Percentiles rank a stretch among this genome's conserved stretches.
Evolutionary conservation across 345 rosid species (phyloP).

Genomic region (Syzygium aromaticum): DNA sequence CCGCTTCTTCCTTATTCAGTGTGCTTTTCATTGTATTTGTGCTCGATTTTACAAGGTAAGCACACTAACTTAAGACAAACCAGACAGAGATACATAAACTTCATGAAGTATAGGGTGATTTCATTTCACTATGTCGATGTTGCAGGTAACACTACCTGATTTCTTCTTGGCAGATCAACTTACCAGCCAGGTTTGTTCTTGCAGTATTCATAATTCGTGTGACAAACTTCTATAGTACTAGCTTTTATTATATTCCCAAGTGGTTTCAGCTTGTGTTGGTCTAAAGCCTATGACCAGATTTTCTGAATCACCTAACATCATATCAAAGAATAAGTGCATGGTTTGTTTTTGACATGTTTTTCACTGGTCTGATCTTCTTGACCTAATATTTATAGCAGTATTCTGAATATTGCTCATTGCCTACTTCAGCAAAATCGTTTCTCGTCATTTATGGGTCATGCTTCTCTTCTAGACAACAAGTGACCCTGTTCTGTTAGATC

Average conservation of each 20-base stretch:
- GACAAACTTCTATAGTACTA: background rate
- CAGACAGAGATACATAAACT: background rate
- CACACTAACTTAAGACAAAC: background rate
- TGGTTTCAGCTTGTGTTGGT: background rate
- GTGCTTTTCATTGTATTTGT: slow-evolving; percentile 19
- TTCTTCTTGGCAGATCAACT: slow-evolving; percentile 56
- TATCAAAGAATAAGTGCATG: background rate
- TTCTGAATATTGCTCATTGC: background rate
- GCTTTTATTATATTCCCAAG: background rate
- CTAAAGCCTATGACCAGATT: background rate
- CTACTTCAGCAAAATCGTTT: background rate
- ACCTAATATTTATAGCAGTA: background rate
- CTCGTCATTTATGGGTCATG: background rate
- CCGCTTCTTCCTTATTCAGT: slow-evolving; percentile 19
- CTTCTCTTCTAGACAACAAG: background rate
- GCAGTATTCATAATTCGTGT: background rate
- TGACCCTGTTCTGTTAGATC: background rate
- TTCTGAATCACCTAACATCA: background rate
- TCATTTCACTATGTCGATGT: slow-evolving; percentile 2
- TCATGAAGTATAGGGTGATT: background rate
- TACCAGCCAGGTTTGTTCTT: slow-evolving; percentile 40
- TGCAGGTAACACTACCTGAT: slow-evolving; percentile 59
- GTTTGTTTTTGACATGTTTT: background rate
- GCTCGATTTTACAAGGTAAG: slow-evolving; percentile 36
- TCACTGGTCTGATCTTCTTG: background rate